Evolutionary conservation across 140 eudicot genomes (phyloP).

Genomic region (Oenanthe javanica): DNA sequence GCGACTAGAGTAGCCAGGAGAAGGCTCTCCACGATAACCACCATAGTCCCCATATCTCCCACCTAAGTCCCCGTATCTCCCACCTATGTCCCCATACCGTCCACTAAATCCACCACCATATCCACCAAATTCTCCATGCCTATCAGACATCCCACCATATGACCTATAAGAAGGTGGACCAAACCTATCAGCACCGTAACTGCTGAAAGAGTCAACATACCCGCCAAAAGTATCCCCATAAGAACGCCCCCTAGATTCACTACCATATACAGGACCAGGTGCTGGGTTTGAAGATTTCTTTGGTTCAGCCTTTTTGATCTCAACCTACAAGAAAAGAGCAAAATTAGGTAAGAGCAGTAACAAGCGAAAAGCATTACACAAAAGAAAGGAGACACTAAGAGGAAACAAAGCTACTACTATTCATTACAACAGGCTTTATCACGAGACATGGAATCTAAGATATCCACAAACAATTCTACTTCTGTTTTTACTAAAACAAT

Average conservation of each 20-base stretch:
- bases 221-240: conserved; percentile 56
- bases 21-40: conserved; percentile 64
- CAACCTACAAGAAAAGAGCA: conserved; percentile 92
- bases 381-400: neutral
- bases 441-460: neutral
- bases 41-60: conserved; percentile 53
- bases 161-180: conserved; percentile 48
- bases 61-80: conserved; percentile 37
- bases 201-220: conserved; percentile 35
- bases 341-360: conserved; percentile 31
- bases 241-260: conserved; percentile 81
- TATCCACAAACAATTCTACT: neutral
- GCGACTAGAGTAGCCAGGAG: conserved; percentile 65
- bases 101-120: conserved; percentile 38
- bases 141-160: conserved; percentile 47
- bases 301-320: conserved; percentile 99
- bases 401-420: neutral
- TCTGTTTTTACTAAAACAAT: neutral
- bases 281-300: conserved; percentile 91
- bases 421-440: neutral
- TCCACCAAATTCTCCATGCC: conserved; percentile 69
- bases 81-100: conserved; percentile 34
- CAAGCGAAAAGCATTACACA: neutral
- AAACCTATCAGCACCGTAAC: neutral
- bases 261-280: conserved; percentile 56